Evolutionary conservation across 2,329 filamentous ascomycete species (phyloP), one percentile per base, ranked within the genome.

Genomic region (Cucurbitaria berberidis): DNA sequence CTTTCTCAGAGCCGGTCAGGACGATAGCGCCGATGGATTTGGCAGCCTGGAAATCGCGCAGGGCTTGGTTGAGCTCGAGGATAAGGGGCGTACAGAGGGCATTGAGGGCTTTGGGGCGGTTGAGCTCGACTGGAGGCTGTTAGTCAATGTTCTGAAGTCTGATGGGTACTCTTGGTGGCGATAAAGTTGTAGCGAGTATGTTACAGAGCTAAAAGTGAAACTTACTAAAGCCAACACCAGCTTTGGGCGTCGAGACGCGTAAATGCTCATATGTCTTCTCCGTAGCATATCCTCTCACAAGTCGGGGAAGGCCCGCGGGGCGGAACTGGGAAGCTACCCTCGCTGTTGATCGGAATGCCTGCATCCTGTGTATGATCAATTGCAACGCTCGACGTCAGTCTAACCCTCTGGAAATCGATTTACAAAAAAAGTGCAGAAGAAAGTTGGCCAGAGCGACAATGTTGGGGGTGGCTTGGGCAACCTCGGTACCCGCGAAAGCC

Each of bases 61-160:
- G 68, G 48, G 72, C 73, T 54, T 69, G 57, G 56, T 75, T 83
- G 63, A 99, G 85, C 80, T 99, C 95, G 64, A 80, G 82, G 74
- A 99, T 96, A 45, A 99, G 86, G 9, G 93, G 91, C 6, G 90
- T 95, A 78, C 85, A 93, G 60, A 99, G 86, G 40, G 95, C 95
- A 76, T 99, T 99, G 70, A 96, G 87, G 39, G 93, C 92, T 82
- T 96, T 96, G 59, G 95, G 95, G 39, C 95, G 89, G 83, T 96
- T 91, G 62, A 99, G 82, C 13, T 92, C 95, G 70, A 98, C 93
- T 97, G 64, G 49, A 39, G 36, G 34, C 10, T 29, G 45, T 65
- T 48, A 68, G 61, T 13, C 32, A 10, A 21, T 15, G 30, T 19
- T 13, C 3, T 36, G 8, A 24, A 3, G 18, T 47, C n/a, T 10